Conservation (phyloP, 179 eudicot species). For the Beta macrorhiza region DNA sequence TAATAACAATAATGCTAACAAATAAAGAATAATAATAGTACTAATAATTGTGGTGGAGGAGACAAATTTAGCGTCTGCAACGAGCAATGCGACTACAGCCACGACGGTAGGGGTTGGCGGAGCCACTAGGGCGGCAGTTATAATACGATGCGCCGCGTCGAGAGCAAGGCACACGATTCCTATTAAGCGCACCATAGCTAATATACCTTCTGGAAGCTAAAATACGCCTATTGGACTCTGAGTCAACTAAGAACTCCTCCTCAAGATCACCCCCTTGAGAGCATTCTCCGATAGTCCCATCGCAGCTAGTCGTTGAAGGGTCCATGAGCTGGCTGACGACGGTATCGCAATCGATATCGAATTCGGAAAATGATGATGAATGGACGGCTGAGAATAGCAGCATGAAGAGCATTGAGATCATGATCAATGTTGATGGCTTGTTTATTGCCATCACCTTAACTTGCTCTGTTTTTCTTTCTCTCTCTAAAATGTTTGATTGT, state of each 20-base stretch:
- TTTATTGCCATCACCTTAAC: not conserved
- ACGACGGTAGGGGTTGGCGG: slow-evolving; percentile 23
- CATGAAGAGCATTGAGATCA: not conserved
- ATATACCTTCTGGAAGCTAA: slow-evolving; percentile 9
- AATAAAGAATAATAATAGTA: not conserved
- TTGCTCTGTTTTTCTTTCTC: not conserved
- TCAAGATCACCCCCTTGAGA: not conserved
- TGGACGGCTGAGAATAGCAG: not conserved
- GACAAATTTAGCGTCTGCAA: slow-evolving; percentile 9
- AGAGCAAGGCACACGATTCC: slow-evolving; percentile 20
- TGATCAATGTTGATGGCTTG: not conserved
- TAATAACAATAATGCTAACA: too few relatives aligned
- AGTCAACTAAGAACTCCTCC: not conserved
- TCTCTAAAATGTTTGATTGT: not conserved
- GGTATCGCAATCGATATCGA: not conserved
- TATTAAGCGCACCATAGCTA: slow-evolving; percentile 22
- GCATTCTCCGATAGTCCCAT: slow-evolving; percentile 4
- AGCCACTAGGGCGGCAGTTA: slow-evolving; percentile 15
- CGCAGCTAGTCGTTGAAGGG: not conserved
- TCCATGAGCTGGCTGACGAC: not conserved
- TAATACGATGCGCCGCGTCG: slow-evolving; percentile 20
- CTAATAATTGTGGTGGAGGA: not conserved
- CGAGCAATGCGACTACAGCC: slow-evolving; percentile 22
- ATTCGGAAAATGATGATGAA: not conserved
- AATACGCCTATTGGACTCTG: slow-evolving; percentile 11